phyloP scores from a whole-genome alignment of 2,329 filamentous ascomycete genomes.

The Paraphaeosphaeria minitans region DNA sequence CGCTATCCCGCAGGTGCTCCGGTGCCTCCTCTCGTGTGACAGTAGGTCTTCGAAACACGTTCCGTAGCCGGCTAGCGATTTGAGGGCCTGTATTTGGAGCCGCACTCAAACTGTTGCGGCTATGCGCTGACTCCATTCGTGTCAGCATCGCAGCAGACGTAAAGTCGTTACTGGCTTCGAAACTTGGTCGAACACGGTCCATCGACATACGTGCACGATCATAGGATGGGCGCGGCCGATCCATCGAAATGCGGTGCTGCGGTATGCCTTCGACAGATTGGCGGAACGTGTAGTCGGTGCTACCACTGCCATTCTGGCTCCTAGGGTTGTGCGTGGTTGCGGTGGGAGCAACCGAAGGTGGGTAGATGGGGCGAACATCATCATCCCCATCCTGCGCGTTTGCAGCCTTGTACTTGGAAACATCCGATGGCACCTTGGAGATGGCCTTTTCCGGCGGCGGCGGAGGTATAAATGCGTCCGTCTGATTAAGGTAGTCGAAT shows the following conservation, averaged over 20 bases:
- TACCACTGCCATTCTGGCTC: slow-evolving; percentile 91
- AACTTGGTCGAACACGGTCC: slow-evolving; percentile 82
- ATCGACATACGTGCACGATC: slow-evolving; percentile 86
- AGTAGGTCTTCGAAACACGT: slow-evolving; percentile 38
- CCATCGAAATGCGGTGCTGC: slow-evolving; percentile 39
- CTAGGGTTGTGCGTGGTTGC: slow-evolving; percentile 70
- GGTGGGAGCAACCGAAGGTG: slow-evolving; percentile 81
- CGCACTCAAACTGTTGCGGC: slow-evolving; percentile 33
- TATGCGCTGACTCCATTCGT: slow-evolving; percentile 73
- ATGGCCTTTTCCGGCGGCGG: slow-evolving; percentile 49
- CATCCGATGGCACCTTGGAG: slow-evolving; percentile 65
- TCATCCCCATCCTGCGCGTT: slow-evolving; percentile 69
- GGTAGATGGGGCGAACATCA: slow-evolving; percentile 90
- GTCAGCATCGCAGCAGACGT: slow-evolving; percentile 86
- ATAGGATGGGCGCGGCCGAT: slow-evolving; percentile 74
- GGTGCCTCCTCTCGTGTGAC: slow-evolving; percentile 41
- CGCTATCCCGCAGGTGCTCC: slow-evolving; percentile 22
- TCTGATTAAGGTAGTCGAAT: slow-evolving; percentile 73
- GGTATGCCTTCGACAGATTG: slow-evolving; percentile 41
- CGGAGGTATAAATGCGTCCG: slow-evolving; percentile 53
- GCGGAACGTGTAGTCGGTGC: slow-evolving; percentile 79
- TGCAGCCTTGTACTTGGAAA: slow-evolving; percentile 49
- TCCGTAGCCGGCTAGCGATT: slow-evolving; percentile 33
- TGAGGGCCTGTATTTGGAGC: slow-evolving; percentile 18
- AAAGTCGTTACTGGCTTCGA: slow-evolving; percentile 87